phyloP scores from a whole-genome alignment of 192 early-diverging fungal genomes.

The Backusella sp. region DNA sequence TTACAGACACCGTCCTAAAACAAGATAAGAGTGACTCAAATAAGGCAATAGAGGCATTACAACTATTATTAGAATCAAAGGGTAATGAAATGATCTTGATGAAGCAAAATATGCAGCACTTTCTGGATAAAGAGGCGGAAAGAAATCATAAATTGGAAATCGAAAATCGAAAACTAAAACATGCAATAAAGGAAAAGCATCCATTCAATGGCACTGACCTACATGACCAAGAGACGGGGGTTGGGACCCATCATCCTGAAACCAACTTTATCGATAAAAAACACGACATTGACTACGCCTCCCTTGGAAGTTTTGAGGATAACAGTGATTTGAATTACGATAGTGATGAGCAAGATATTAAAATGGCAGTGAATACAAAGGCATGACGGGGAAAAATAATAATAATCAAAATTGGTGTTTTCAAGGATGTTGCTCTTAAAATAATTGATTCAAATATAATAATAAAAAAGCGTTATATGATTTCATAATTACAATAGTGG shows the following conservation, averaged over 20 bases:
- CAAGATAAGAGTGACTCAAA: neutral
- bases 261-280: neutral
- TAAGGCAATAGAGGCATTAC: neutral
- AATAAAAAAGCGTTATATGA: no score
- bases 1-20: neutral
- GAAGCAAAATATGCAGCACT: neutral
- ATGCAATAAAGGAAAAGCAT: neutral
- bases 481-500: no score
- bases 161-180: neutral
- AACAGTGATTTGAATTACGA: neutral
- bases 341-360: neutral
- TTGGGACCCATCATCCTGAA: neutral
- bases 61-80: neutral
- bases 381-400: no score
- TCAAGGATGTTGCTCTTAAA: no score
- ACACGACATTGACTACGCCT: neutral
- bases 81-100: neutral
- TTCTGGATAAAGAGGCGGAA: neutral
- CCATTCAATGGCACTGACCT: neutral
- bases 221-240: neutral
- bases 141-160: neutral
- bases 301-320: neutral
- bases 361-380: no score
- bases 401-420: no score
- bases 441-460: no score